Evolutionary conservation across 2,329 filamentous ascomycete genomes (phyloP).

Genomic region (Pyrenochaeta sp.): DNA sequence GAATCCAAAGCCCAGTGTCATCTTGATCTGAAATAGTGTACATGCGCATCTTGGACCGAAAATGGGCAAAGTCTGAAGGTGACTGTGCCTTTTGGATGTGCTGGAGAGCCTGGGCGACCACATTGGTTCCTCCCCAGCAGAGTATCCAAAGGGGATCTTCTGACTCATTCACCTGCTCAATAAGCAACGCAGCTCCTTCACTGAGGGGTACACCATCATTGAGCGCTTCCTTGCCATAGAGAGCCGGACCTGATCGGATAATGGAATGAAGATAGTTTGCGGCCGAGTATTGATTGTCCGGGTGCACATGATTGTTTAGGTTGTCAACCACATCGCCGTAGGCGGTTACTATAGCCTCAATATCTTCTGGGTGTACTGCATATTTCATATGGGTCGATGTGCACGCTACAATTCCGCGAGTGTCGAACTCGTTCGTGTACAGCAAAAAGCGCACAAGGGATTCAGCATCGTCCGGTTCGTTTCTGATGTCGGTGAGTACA

Average conservation of each 20-base stretch:
- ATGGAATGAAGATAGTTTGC: conserved; percentile 34
- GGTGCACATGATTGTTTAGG: conserved; percentile 58
- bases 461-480: conserved; percentile 51
- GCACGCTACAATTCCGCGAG: conserved; percentile 47
- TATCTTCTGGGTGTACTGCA: conserved; percentile 42
- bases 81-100: conserved; percentile 45
- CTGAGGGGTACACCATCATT: conserved; percentile 46
- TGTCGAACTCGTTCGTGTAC: conserved; percentile 50
- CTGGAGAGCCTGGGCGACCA: conserved; percentile 59
- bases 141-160: conserved; percentile 60
- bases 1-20: conserved; percentile 64
- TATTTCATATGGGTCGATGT: conserved; percentile 52
- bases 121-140: conserved; percentile 62
- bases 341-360: conserved; percentile 45
- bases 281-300: conserved; percentile 38
- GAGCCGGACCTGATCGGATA: conserved; percentile 37
- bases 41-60: conserved; percentile 42
- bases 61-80: conserved; percentile 41
- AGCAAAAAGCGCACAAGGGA: conserved; percentile 47
- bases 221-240: conserved; percentile 49
- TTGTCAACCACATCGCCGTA: conserved; percentile 51
- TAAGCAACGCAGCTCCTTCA: conserved; percentile 55
- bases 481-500: conserved; percentile 49
- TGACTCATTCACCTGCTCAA: conserved; percentile 51
- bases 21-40: conserved; percentile 67